Base-by-base conservation (phyloP, 2,329 filamentous ascomycete genomes). In the Apiospora sp. region DNA sequence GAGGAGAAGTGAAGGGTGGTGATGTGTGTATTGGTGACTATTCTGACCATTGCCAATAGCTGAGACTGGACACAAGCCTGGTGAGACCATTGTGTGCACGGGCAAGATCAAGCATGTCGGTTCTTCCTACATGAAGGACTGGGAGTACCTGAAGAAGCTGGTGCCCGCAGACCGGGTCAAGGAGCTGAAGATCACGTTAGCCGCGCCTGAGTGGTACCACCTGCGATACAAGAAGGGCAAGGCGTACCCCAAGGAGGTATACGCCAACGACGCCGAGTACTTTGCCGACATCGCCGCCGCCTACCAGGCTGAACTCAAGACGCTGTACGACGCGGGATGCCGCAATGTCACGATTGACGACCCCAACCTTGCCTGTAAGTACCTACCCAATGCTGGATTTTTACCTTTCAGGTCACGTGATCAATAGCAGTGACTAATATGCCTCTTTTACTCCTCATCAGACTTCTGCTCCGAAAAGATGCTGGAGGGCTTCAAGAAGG, bases 401-500 rank as follows among this genome's bases (percentile, higher is more conserved):
- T 0, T 5, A 41, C 7, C 6, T 37, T 0, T 37, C 19, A 3
- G 14, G 54, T 30, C 12, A 6, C 41, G 34, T 24, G 30, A n/a
- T 2, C 7, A 61, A 61, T 4, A 2, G 12, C 16, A 41, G 12
- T 41, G 19, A 12, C 58, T 64, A 6, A 64, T 22, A 13, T n/a
- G 1, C 10, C 6, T 16, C 1, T 4, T 4, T 16, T 61, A 12
- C 24, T 37, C 37, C 10, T 41, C 27, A 19, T 70, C 41, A 92
- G 91, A 94, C 81, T 94, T 94, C 82, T 94, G 92, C 82, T 92
- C 90, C 30, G 87, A 93, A 74, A 90, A 92, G 80, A 93, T 94
- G 89, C 86, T 93, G 54, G 84, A 88, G 48, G 92, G 92, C n/a
- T 94, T 92, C 88, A 88, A 89, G 74, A 87, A 87, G n/a, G 92